These are phyloP conservation scores for Fabrea salina DNA, from an alignment of 169 alveolate species.

Conservation along the genomic window DNA sequence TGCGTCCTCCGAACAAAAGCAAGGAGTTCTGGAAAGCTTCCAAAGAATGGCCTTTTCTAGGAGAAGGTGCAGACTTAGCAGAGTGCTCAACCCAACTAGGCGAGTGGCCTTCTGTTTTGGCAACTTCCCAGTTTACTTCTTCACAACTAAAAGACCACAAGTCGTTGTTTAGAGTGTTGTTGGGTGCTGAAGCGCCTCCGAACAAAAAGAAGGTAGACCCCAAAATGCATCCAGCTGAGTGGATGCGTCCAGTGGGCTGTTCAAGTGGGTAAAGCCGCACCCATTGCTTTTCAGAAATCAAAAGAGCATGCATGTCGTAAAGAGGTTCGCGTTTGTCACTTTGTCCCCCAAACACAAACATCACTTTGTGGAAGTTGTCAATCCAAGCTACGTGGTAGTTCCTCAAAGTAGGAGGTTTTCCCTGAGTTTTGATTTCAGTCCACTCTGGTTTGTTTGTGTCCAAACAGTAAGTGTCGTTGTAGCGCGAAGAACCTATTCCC, in stretches of 20 bases:
- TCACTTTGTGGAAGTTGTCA: background rate
- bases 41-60: constrained; percentile 24
- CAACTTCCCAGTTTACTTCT: constrained; percentile 13
- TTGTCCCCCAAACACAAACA: constrained; percentile 32
- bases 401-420: constrained; percentile 20
- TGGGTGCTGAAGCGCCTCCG: constrained; percentile 31
- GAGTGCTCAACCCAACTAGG: background rate
- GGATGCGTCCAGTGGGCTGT: constrained; percentile 16
- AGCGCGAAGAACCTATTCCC: background rate
- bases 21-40: background rate
- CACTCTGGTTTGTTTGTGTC: background rate
- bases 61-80: background rate
- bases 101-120: constrained; percentile 3
- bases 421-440: background rate
- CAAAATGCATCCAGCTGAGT: constrained; percentile 9
- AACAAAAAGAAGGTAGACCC: background rate
- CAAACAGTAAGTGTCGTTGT: background rate
- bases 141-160: constrained; percentile 2
- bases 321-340: constrained; percentile 22
- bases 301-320: constrained; percentile 18
- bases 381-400: constrained; percentile 1
- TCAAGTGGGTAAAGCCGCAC: background rate
- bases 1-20: constrained; percentile 13
- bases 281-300: background rate
- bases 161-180: background rate